Conservation (phyloP, 768 basidiomycete species). For the Agrocybe praecox region DNA sequence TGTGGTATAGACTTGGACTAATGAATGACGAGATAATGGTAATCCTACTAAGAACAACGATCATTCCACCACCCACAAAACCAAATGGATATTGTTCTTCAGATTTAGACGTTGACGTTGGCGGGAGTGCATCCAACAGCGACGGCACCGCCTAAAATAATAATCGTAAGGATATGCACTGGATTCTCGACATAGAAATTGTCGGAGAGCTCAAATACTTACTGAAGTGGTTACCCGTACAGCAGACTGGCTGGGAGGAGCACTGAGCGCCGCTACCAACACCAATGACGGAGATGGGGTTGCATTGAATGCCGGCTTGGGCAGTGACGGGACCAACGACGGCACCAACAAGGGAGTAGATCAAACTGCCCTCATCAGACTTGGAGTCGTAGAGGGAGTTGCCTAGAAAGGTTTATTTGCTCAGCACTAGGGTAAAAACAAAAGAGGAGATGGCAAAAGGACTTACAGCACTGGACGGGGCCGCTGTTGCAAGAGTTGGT, state of each 20-base stretch:
- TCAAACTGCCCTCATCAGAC: not conserved
- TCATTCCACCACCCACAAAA: too few relatives aligned
- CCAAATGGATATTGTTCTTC: too few relatives aligned
- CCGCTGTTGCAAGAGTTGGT: slow-evolving; percentile 30
- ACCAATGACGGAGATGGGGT: slow-evolving; percentile 23
- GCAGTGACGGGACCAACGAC: slow-evolving; percentile 2
- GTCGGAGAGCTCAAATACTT: slow-evolving; percentile 6
- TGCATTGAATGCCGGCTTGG: slow-evolving; percentile 20
- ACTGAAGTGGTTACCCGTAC: slow-evolving; percentile 26
- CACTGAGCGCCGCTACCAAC: slow-evolving; percentile 11
- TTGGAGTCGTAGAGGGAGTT: slow-evolving; percentile 16
- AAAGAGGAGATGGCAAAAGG: not conserved
- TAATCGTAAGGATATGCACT: not conserved
- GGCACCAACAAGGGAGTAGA: slow-evolving; percentile 11
- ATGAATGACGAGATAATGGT: not conserved
- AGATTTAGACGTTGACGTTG: slow-evolving; percentile 28
- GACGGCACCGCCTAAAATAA: slow-evolving; percentile 22
- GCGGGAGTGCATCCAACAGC: slow-evolving; percentile 30
- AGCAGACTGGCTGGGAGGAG: slow-evolving; percentile 26
- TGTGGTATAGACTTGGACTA: not conserved
- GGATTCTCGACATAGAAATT: not conserved
- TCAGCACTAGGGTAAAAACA: too few relatives aligned
- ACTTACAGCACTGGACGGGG: slow-evolving; percentile 27
- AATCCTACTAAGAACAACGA: not conserved
- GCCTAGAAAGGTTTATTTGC: slow-evolving; percentile 5